Percentiles rank a stretch among this genome's conserved stretches.
phyloP scores from a whole-genome alignment of 2,329 filamentous ascomycete species.

The Beauveria asiatica region DNA sequence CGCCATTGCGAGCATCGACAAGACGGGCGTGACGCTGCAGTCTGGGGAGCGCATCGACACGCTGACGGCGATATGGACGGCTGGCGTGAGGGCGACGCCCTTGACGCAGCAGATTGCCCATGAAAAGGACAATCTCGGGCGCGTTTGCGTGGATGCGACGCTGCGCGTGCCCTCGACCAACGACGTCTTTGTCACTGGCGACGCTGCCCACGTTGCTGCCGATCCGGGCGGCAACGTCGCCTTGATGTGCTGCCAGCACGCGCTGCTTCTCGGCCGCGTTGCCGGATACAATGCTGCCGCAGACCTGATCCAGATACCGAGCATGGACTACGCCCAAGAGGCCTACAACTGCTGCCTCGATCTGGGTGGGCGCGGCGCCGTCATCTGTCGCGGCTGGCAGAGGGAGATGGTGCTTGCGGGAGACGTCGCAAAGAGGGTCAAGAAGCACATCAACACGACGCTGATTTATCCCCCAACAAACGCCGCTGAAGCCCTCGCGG shows the following conservation, averaged over 20 bases:
- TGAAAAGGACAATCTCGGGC: constrained; percentile 20
- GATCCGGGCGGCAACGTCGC: constrained; percentile 21
- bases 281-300: constrained; percentile 27
- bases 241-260: constrained; percentile 33
- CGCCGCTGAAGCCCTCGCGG: constrained; percentile 16
- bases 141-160: constrained; percentile 22
- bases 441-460: constrained; percentile 24
- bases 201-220: constrained; percentile 21
- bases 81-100: constrained; percentile 23
- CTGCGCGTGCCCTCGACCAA: constrained; percentile 17
- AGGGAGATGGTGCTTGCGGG: constrained; percentile 21
- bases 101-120: constrained; percentile 26
- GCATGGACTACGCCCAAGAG: constrained; percentile 22
- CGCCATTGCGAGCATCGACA: constrained; percentile 19
- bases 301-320: constrained; percentile 21
- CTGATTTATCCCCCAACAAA: constrained; percentile 26
- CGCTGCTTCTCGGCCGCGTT: constrained; percentile 25
- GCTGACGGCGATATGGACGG: constrained; percentile 29
- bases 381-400: constrained; percentile 24
- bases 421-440: constrained; percentile 23
- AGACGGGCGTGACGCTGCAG: constrained; percentile 17
- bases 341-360: constrained; percentile 27
- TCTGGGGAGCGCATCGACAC: constrained; percentile 26
- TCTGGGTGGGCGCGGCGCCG: constrained; percentile 24
- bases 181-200: constrained; percentile 26